Conservation (phyloP, 495 filamentous ascomycete genomes). For the Haplographium delicatum region DNA sequence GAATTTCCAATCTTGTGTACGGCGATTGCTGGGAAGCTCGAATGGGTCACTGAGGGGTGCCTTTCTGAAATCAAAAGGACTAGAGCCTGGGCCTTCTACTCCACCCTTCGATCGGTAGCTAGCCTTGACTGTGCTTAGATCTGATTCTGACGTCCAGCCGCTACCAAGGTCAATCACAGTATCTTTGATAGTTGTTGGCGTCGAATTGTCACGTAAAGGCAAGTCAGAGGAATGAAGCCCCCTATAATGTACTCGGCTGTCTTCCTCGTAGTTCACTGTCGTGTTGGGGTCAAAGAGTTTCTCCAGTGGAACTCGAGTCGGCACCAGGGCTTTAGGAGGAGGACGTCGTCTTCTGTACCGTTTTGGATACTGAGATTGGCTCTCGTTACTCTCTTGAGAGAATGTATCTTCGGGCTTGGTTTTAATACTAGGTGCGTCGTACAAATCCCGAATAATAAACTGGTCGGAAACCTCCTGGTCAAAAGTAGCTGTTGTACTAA, state of each 20-base stretch:
- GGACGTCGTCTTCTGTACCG: slow-evolving; percentile 38
- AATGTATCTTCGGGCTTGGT: slow-evolving; percentile 27
- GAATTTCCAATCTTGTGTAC: slow-evolving; percentile 59
- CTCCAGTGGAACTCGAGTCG: slow-evolving; percentile 44
- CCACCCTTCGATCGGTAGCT: slow-evolving; percentile 30
- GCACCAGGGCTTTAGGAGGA: slow-evolving; percentile 42
- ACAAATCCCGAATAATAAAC: slow-evolving; percentile 40
- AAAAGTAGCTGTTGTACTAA: slow-evolving; percentile 81
- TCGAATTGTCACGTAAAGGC: slow-evolving; percentile 45
- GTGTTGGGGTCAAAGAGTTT: slow-evolving; percentile 55
- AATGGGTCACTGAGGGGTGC: slow-evolving; percentile 45
- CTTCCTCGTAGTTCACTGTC: slow-evolving; percentile 48
- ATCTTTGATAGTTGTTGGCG: slow-evolving; percentile 44
- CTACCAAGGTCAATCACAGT: slow-evolving; percentile 53
- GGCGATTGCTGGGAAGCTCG: slow-evolving; percentile 41
- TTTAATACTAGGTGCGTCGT: slow-evolving; percentile 44
- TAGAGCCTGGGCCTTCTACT: slow-evolving; percentile 24
- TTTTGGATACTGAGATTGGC: slow-evolving; percentile 31
- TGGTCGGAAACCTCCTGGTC: slow-evolving; percentile 51
- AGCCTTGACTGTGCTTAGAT: slow-evolving; percentile 55
- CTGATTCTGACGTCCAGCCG: slow-evolving; percentile 41
- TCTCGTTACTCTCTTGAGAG: slow-evolving; percentile 35
- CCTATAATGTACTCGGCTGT: slow-evolving; percentile 44
- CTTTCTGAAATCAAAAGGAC: slow-evolving; percentile 34
- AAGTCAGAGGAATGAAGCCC: slow-evolving; percentile 34